Evolutionary conservation across 2,329 filamentous ascomycete species (phyloP), one percentile per base, ranked within the genome.

Genomic region (Pochonia chlamydosporia): DNA sequence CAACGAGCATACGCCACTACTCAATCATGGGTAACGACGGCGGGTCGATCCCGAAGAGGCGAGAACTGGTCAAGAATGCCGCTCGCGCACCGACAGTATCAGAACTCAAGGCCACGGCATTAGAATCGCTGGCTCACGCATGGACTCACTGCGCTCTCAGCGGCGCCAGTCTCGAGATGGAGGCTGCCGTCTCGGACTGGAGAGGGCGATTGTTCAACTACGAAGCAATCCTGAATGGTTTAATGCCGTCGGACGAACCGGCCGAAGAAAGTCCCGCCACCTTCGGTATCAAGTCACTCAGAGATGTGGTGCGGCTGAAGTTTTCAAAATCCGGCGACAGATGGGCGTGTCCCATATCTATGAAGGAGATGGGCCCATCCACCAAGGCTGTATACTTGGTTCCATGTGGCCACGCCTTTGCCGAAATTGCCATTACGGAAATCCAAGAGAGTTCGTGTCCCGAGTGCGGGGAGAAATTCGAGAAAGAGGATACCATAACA

Each of bases 371-470:
- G 21, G 93, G 93, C 0, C 83, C 90, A 0, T 75, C 76, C 5
- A 83, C 85, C 14, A 92, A 85, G 65, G 78, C 89, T 1, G 89
- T 95, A 2, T 99, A 97, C 59, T 60, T 99, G 3, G 88, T 97
- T 4, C 93, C 93, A 0, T 99, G 93, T 59, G 95, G 93, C 0
- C 95, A 99, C 71, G 91, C 89, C 1, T 97, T 97, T 67, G 85
- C 89, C 1, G 90, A 95, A 51, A 82, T 83, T 45, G 89, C 90
- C 7, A 84, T 97, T 54, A 87, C 84, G 55, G 87, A 93, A 66
- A 81, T 95, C n/a, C 63, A 71, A 3, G 84, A 87, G 53, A 72
- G 74, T 24, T 60, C 63, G 0, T 85, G 82, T 48, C 78, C 81
- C 0, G 78, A 92, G 68, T 99, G 93, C 66, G 88, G 85, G 54